Conservation (phyloP, 257 asterid species). For the Ocimum tenuiflorum region DNA sequence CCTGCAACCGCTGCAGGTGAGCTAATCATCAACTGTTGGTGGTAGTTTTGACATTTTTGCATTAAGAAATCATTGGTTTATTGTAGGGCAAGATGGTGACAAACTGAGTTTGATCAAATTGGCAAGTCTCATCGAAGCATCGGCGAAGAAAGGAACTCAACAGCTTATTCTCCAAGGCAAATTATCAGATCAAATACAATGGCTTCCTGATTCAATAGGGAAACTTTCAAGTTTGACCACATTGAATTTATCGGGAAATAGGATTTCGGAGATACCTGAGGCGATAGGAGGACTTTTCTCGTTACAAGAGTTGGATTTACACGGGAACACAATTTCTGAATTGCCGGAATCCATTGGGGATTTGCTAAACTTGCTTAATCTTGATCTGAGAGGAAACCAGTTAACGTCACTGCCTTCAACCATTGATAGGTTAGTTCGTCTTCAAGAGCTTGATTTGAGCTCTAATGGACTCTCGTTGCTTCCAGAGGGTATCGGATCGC, state of each 20-base stretch:
- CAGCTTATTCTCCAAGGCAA: constrained; percentile 52
- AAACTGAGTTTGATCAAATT: constrained; percentile 71
- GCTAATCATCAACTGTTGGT: constrained; percentile 11
- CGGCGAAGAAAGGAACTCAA: constrained; percentile 64
- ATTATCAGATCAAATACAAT: constrained; percentile 70
- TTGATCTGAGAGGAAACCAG: constrained; percentile 67
- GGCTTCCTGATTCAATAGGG: constrained; percentile 96
- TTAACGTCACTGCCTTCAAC: constrained; percentile 53
- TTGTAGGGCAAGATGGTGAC: constrained; percentile 72
- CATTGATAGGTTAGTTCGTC: constrained; percentile 44
- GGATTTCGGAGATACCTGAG: constrained; percentile 52
- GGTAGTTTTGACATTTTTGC: not conserved
- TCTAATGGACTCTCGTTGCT: constrained; percentile 56
- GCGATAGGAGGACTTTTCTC: constrained; percentile 60
- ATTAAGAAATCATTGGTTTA: constrained; percentile 11
- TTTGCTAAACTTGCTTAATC: constrained; percentile 55
- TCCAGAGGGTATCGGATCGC: constrained; percentile 68
- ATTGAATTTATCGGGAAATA: constrained; percentile 70
- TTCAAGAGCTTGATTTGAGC: constrained; percentile 78
- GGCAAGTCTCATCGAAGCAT: constrained; percentile 70
- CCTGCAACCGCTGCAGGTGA: constrained; percentile 40
- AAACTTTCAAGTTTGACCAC: constrained; percentile 59
- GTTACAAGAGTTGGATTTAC: constrained; percentile 57
- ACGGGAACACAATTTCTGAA: constrained; percentile 42
- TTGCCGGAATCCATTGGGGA: constrained; percentile 74